Percentiles rank a stretch among this genome's conserved stretches.
Conservation (phyloP, 768 basidiomycete species). For the Naganishia antarctica region DNA sequence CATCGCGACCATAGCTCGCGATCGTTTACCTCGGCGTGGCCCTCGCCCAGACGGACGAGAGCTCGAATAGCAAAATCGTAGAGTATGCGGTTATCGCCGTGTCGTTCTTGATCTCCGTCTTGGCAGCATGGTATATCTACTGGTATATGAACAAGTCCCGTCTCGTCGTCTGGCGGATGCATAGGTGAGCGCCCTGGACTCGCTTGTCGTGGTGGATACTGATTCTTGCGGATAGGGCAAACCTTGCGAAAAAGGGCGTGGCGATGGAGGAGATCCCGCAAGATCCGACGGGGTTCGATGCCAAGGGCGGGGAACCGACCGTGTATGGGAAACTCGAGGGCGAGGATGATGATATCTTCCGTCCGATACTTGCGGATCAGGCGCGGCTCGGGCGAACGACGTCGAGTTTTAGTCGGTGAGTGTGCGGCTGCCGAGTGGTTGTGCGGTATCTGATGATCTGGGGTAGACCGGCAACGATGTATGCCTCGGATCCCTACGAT, state of each 20-base stretch:
- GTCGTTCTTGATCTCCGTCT: conserved; percentile 53
- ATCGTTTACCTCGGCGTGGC: conserved; percentile 81
- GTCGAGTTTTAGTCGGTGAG: background rate
- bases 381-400: background rate
- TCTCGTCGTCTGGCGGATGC: conserved; percentile 41
- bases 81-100: conserved; percentile 64
- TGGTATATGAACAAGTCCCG: conserved; percentile 45
- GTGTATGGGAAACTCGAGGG: conserved; percentile 12
- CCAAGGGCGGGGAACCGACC: conserved; percentile 21
- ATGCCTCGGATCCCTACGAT: background rate
- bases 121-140: conserved; percentile 61
- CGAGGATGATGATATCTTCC: background rate
- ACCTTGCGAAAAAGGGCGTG: background rate
- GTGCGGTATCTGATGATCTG: background rate
- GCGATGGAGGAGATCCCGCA: conserved; percentile 12
- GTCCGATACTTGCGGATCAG: background rate
- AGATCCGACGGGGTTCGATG: conserved; percentile 8
- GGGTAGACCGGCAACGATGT: background rate
- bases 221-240: background rate
- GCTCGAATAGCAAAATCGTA: conserved; percentile 59
- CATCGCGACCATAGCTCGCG: conserved; percentile 62
- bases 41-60: conserved; percentile 44
- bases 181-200: conserved; percentile 32
- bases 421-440: background rate
- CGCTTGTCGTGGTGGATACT: background rate